phyloP scores from a whole-genome alignment of 306 rosid genomes.

The Gleditsia sinensis region DNA sequence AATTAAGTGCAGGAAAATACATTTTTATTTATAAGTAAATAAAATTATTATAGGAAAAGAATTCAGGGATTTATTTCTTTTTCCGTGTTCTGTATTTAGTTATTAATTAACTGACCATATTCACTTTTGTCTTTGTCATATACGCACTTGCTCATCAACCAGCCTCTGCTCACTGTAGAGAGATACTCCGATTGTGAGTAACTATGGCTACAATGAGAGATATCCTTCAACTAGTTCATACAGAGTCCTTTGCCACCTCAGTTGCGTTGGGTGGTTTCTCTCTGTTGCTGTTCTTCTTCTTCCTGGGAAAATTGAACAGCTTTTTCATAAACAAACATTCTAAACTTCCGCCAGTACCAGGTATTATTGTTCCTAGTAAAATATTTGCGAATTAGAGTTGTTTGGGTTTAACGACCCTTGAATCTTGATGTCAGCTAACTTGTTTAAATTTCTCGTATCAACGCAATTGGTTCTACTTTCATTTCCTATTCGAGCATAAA shows the following conservation, averaged over 20 bases:
- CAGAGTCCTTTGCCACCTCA: conserved; percentile 40
- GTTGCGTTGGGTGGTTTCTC: conserved; percentile 53
- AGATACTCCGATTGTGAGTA: background rate
- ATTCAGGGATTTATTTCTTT: no score
- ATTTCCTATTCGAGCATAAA: no score
- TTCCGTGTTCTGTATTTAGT: no score
- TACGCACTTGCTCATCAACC: background rate
- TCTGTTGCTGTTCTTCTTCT: conserved; percentile 33
- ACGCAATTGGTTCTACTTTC: no score
- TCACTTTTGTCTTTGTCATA: no score
- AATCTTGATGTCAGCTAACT: no score
- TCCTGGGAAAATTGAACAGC: conserved; percentile 3
- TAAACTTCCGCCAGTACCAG: conserved; percentile 69
- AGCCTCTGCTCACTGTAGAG: background rate
- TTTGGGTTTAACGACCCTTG: background rate
- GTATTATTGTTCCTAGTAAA: conserved; percentile 22
- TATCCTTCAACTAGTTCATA: conserved; percentile 11
- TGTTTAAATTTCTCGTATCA: no score
- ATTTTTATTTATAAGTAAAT: no score
- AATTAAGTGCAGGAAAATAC: no score
- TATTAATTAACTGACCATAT: no score
- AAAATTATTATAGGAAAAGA: no score
- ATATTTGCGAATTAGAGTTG: background rate
- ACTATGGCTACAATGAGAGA: background rate
- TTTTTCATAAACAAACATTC: conserved; percentile 23